A percentile compares a stretch with the other conserved stretches of the same genome.
These are phyloP conservation scores for Ceratobasidium sp. DNA, from an alignment of 1,284 basidiomycete species.

Conservation along the genomic window DNA sequence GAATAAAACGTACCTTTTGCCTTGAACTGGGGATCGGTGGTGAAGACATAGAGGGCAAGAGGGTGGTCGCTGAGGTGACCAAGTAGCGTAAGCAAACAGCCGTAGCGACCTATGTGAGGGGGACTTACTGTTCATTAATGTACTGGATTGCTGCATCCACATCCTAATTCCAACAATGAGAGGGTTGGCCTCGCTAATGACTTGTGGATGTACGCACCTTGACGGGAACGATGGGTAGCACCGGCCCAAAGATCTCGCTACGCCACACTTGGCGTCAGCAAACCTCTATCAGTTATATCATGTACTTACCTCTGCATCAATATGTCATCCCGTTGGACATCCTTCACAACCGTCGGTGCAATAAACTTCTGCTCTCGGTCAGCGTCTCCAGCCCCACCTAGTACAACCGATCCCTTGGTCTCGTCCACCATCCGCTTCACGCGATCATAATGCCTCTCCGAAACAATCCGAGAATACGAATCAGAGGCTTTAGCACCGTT, in stretches of 20 bases:
- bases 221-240: slow-evolving; percentile 73
- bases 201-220: slow-evolving; percentile 55
- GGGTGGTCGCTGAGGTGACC: slow-evolving; percentile 62
- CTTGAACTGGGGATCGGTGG: slow-evolving; percentile 70
- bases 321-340: slow-evolving; percentile 64
- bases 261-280: neutral
- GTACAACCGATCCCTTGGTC: slow-evolving; percentile 64
- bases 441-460: slow-evolving; percentile 64
- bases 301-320: slow-evolving; percentile 65
- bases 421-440: slow-evolving; percentile 58
- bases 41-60: slow-evolving; percentile 82
- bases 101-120: neutral
- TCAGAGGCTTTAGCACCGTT: slow-evolving; percentile 60
- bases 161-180: slow-evolving; percentile 49
- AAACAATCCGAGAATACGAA: slow-evolving; percentile 64
- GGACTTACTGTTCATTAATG: slow-evolving; percentile 61
- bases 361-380: slow-evolving; percentile 60
- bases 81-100: neutral
- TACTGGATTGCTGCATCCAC: slow-evolving; percentile 66
- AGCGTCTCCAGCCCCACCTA: slow-evolving; percentile 63
- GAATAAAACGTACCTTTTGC: slow-evolving; percentile 63
- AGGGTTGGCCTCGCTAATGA: neutral
- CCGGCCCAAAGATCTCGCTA: slow-evolving; percentile 77
- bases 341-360: slow-evolving; percentile 64
- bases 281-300: slow-evolving; percentile 2